Evolutionary conservation across 805 yeast genomes (phyloP), one percentile per base, ranked within the genome.

Genomic region (Teunomyces lycoperdinae): DNA sequence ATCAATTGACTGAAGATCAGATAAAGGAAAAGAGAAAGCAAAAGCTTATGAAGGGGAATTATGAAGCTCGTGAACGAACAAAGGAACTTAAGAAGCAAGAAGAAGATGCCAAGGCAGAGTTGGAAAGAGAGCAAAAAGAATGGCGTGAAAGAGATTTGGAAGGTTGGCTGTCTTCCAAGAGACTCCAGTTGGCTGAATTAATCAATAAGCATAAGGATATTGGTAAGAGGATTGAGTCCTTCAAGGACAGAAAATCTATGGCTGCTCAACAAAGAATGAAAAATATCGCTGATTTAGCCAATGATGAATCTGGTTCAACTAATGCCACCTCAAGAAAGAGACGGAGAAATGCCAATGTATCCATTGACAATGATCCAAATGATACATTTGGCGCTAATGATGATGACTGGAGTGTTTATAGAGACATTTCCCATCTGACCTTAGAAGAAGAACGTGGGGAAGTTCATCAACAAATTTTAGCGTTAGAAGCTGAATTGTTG

Each of bases 341-440:
- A 49, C 61, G 73, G 44, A 62, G 76, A 35, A 66, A 66, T 46
- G 78, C 74, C 5, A 80, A 78, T 55, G 80, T 84, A 0, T 81
- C 90, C 1, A 85, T 87, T 30, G 96, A 89, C 59, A 89, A 88
- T 55, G 97, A 89, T 63, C 96, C 95, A 11, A 89, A 83, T 58
- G 98, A 92, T 66, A 88, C 91, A 0, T 91, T 92, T 67, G 98
- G 97, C 48, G 91, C 96, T 2, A 84, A 89, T 59, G 98, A 92
- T 62, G 96, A 87, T 47, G 99, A 94, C 66, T 92, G 97, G 97
- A 81, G 86, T 17, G 84, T 89, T 13, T 92, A 92, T 63, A 79
- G 94, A 57, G 94, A 89, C 60, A 86, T 90, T 48, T 80, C 89
- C 14, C 81, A 79, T 52, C 84, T 76, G 13, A 85, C 84, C 24